Conservation (phyloP, 331 rosid species). For the Spiraea crenata region DNA sequence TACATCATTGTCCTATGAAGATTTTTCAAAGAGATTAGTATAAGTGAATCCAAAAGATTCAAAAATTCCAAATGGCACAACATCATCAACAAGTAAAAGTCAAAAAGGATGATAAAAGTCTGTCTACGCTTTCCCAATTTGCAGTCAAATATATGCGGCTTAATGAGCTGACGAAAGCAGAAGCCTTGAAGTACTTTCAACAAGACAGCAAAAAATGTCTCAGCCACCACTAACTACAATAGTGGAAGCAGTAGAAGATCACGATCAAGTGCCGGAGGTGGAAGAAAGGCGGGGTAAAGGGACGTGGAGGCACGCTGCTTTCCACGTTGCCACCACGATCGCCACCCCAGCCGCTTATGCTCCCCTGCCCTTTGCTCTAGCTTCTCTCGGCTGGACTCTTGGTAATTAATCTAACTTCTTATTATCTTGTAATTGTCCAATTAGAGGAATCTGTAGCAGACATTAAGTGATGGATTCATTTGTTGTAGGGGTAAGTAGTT, state of each 20-base stretch:
- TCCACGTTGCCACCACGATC: constrained; percentile 77
- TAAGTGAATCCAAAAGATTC: neutral
- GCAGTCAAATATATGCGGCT: neutral
- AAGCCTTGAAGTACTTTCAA: neutral
- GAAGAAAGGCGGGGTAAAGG: constrained; percentile 32
- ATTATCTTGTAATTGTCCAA: neutral
- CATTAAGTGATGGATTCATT: constrained; percentile 1
- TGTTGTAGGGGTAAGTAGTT: constrained; percentile 55
- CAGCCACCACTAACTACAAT: neutral
- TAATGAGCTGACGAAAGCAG: neutral
- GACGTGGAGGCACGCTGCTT: constrained; percentile 73
- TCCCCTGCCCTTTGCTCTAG: constrained; percentile 74
- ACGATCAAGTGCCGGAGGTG: constrained; percentile 17
- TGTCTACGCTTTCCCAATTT: neutral
- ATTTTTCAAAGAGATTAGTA: neutral
- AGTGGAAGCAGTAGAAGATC: constrained; percentile 1
- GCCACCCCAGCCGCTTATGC: constrained; percentile 86
- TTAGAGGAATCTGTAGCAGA: neutral
- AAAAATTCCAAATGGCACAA: neutral
- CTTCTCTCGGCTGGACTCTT: constrained; percentile 76
- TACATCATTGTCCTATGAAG: neutral
- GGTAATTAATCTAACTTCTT: constrained; percentile 25
- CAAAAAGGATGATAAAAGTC: neutral
- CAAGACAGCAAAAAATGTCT: constrained; percentile 1
- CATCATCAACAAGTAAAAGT: neutral